Evolutionary conservation across 2,329 filamentous ascomycete species (phyloP).

Genomic region (Hypoxylon sp.): DNA sequence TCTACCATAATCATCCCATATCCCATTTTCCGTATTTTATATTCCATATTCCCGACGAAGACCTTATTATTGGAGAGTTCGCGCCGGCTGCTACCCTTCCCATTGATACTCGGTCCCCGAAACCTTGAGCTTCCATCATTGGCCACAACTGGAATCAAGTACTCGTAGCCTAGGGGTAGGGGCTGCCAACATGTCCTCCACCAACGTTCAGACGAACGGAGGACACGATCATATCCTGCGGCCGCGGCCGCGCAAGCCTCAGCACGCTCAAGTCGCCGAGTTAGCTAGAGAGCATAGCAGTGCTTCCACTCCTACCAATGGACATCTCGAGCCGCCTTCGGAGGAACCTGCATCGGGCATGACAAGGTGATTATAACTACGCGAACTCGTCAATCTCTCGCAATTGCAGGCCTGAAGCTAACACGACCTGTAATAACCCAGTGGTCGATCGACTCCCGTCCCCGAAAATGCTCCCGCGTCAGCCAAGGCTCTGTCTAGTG

Average conservation of each 20-base stretch:
- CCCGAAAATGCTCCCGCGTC: constrained; percentile 94
- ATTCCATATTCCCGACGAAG: no score
- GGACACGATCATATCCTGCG: constrained; percentile 61
- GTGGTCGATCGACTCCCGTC: constrained; percentile 85
- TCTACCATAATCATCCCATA: constrained; percentile 6
- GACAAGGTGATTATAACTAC: constrained; percentile 57
- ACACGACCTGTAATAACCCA: constrained; percentile 53
- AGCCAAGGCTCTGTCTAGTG: constrained; percentile 84
- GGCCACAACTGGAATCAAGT: constrained; percentile 2
- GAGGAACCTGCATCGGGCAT: constrained; percentile 57
- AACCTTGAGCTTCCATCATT: constrained; percentile 12
- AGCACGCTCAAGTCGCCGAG: constrained; percentile 62
- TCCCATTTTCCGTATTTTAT: no score
- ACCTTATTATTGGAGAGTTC: constrained; percentile 21
- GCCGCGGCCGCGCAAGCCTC: constrained; percentile 63
- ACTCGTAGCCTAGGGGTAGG: neutral
- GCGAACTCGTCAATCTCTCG: neutral
- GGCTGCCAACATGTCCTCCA: constrained; percentile 45
- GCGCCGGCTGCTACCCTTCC: constrained; percentile 23
- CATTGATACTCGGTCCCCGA: constrained; percentile 13
- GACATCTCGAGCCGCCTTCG: constrained; percentile 52
- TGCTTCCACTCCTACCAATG: constrained; percentile 54
- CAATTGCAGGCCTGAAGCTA: constrained; percentile 23
- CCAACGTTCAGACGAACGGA: constrained; percentile 45
- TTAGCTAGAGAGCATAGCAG: constrained; percentile 59